Conservation (phyloP, 208 protist genomes). For the Angomonas ambiguus region DNA sequence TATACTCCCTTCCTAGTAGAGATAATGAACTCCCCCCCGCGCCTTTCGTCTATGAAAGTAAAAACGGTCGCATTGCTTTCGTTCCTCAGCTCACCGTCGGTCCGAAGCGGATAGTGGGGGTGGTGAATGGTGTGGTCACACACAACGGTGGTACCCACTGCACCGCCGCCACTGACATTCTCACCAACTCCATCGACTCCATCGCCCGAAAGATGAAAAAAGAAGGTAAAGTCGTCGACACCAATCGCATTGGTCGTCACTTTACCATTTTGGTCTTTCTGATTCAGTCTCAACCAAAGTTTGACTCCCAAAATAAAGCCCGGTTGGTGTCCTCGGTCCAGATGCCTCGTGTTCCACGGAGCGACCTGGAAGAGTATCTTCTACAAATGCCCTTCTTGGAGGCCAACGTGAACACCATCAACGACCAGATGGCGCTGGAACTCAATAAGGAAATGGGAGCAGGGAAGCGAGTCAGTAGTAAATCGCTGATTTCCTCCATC, state of each 20-base stretch:
- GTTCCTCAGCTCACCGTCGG: constrained; percentile 86
- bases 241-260: constrained; percentile 94
- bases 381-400: constrained; percentile 78
- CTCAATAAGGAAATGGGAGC: constrained; percentile 80
- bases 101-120: constrained; percentile 93
- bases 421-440: constrained; percentile 62
- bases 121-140: constrained; percentile 99
- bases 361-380: constrained; percentile 85
- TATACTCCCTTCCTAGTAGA: constrained; percentile 58
- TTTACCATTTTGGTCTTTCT: constrained; percentile 98
- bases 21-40: constrained; percentile 44
- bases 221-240: constrained; percentile 88
- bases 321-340: constrained; percentile 90
- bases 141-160: constrained; percentile 98
- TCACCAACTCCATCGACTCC: constrained; percentile 63
- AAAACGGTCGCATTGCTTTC: constrained; percentile 64
- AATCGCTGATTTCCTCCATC: constrained; percentile 86
- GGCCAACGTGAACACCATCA: constrained; percentile 62
- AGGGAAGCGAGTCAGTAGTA: constrained; percentile 66
- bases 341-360: constrained; percentile 83
- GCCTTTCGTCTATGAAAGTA: constrained; percentile 74
- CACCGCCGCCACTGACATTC: constrained; percentile 90
- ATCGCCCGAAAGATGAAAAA: constrained; percentile 69
- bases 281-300: constrained; percentile 98
- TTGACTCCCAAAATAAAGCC: constrained; percentile 99